Base-by-base conservation (phyloP, 2,329 filamentous ascomycete species). In the Fusarium sp. region DNA sequence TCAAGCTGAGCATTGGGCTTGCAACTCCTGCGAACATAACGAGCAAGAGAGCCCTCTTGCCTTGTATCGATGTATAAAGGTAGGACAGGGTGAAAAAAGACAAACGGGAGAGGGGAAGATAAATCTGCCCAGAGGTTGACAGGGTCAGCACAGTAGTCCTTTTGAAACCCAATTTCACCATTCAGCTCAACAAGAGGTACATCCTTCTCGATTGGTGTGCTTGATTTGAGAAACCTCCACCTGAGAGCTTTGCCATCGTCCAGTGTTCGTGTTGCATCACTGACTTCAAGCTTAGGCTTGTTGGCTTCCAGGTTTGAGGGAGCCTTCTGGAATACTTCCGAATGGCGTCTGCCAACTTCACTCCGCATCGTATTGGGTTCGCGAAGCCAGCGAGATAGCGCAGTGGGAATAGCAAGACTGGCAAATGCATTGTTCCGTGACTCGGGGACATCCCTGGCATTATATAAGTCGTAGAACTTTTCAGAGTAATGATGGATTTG, bases 51-150 rank as follows among this genome's bases (percentile, higher is more conserved):
- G 28, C 96, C 96, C 84, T 97, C 94, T 80, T 90, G 90, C 67
- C 96, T 89, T 15, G 95, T 96, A 82, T 98, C 96, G 78, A 99
- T 96, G 83, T 95, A 97, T 18, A 99, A 89, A 1, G 96, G 96
- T 13, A 98, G 89, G 66, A 92, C 88, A 2, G 95, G 94, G 78
- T 97, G 95, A 82, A 98, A 96, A 80, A 95, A 94, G 30, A 96
- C 93, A 76, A 95, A 95, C 2, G 93, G 93, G 4, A 91, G 83
- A 7, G 90, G 89, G 6, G 88, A 89, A 19, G 86, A 88, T 16
- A 93, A 82, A 59, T 93, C 91, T 38, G 88, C 84, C 91, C 92
- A 95, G 13, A 90, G 86, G 75, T 93, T 94, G 35, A 87, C 86
- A 2, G 88, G 84, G 60, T 93, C 88, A 16, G 88, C 85, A 73